These are phyloP conservation scores for Rusavskia elegans DNA, from an alignment of 495 filamentous ascomycete genomes.

Conservation along the genomic window DNA sequence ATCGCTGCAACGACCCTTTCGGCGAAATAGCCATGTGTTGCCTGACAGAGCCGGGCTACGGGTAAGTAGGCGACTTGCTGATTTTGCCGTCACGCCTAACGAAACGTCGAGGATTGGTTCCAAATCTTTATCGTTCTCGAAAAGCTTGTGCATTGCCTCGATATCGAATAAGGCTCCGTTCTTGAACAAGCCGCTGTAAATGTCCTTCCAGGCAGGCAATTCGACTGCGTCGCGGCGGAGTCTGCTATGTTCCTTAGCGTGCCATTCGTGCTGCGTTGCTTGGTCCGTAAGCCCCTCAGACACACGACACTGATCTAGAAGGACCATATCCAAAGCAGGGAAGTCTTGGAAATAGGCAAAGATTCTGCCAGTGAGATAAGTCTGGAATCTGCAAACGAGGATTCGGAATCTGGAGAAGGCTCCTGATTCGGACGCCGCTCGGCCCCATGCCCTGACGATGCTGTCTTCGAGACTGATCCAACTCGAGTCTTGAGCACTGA, in stretches of 20 bases:
- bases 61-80: no score
- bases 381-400: constrained; percentile 8
- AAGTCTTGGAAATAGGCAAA: constrained; percentile 13
- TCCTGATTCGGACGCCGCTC: constrained; percentile 7
- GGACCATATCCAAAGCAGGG: constrained; percentile 10
- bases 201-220: background rate
- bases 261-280: background rate
- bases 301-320: background rate
- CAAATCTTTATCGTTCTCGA: background rate
- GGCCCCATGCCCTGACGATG: constrained; percentile 14
- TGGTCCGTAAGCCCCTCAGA: background rate
- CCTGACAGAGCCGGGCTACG: no score
- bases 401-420: constrained; percentile 14
- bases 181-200: background rate
- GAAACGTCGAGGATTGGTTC: background rate
- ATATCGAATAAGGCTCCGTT: background rate
- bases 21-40: background rate
- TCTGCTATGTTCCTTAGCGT: background rate
- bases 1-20: background rate
- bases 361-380: constrained; percentile 7
- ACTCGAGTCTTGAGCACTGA: constrained; percentile 2
- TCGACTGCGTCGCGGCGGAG: background rate
- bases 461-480: constrained; percentile 11
- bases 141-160: background rate
- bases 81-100: no score